A percentile compares a stretch with the other conserved stretches of the same genome.
These are phyloP conservation scores for Pythium phragmitis DNA, from an alignment of 352 stramenopile species.

Conservation along the genomic window DNA sequence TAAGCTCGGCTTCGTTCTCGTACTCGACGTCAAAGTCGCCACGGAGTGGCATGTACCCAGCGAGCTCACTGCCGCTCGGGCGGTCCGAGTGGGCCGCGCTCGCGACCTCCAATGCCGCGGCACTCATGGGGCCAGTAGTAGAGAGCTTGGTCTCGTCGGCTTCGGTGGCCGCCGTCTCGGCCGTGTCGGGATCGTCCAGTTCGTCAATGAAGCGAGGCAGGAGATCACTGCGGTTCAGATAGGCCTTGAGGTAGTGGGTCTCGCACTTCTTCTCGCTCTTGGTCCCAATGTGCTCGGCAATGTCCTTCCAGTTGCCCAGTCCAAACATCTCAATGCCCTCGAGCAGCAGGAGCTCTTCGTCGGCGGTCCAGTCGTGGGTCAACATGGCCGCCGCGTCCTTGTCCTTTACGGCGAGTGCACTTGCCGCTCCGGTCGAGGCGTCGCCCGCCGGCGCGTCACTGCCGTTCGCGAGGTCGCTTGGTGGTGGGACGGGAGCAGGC, in stretches of 20 bases:
- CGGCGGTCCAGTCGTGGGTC: conserved; percentile 85
- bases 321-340: conserved; percentile 96
- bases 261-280: conserved; percentile 90
- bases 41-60: conserved; percentile 96
- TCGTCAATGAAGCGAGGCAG: conserved; percentile 68
- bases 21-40: conserved; percentile 98
- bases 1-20: conserved; percentile 96
- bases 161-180: conserved; percentile 17
- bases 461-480: conserved; percentile 1
- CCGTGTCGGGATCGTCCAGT: conserved; percentile 31
- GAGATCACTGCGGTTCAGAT: conserved; percentile 60
- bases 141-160: conserved; percentile 24
- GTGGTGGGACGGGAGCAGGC: not conserved
- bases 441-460: not conserved
- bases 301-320: conserved; percentile 97
- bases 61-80: conserved; percentile 56
- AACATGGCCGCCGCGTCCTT: conserved; percentile 17
- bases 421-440: not conserved
- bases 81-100: conserved; percentile 21
- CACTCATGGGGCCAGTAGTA: conserved; percentile 2
- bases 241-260: conserved; percentile 84
- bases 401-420: not conserved
- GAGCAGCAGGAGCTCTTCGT: conserved; percentile 95
- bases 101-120: conserved; percentile 22
- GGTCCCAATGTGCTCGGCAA: conserved; percentile 80